These are phyloP conservation scores for Aegilops umbellulata DNA, from an alignment of 176 grass and related monocot species.

Conservation along the genomic window DNA sequence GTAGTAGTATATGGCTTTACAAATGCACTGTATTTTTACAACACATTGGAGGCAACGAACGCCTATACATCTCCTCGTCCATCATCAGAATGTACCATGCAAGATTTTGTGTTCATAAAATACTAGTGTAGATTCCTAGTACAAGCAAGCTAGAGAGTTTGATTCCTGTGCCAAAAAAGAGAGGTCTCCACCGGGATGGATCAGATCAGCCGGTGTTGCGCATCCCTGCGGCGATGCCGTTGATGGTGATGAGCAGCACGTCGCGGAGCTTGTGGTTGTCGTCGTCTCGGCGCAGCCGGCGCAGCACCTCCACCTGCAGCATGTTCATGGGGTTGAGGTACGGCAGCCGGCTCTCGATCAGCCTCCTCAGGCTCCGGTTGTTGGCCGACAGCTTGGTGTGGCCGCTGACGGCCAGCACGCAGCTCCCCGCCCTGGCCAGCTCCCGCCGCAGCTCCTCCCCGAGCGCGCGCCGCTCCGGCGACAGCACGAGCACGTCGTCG, in stretches of 20 bases:
- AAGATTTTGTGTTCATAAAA: too few species aligned
- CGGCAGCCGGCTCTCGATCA: conserved; percentile 74
- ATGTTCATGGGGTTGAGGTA: conserved; percentile 91
- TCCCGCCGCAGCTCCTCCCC: conserved; percentile 46
- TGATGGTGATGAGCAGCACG: conserved; percentile 86
- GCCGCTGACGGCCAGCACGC: conserved; percentile 68
- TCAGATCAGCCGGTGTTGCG: conserved; percentile 73
- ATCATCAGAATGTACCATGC: too few species aligned
- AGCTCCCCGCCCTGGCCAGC: conserved; percentile 49
- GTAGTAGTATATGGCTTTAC: too few species aligned
- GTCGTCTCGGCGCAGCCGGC: conserved; percentile 57
- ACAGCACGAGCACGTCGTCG: conserved; percentile 65
- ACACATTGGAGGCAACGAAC: too few species aligned
- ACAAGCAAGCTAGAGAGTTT: too few species aligned
- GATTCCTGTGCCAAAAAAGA: too few species aligned
- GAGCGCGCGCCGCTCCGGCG: conserved; percentile 21
- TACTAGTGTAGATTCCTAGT: too few species aligned
- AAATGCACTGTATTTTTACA: too few species aligned
- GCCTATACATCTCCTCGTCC: too few species aligned
- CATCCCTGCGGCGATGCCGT: conserved; percentile 92
- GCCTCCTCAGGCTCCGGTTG: conserved; percentile 55
- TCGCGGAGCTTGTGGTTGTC: conserved; percentile 76
- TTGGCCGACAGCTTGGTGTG: conserved; percentile 75
- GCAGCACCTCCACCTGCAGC: conserved; percentile 85
- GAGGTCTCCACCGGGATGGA: background rate